Percentiles rank a stretch among this genome's conserved stretches.
Evolutionary conservation across 768 basidiomycete genomes (phyloP).

Genomic region (Pleurotus cornucopiae): DNA sequence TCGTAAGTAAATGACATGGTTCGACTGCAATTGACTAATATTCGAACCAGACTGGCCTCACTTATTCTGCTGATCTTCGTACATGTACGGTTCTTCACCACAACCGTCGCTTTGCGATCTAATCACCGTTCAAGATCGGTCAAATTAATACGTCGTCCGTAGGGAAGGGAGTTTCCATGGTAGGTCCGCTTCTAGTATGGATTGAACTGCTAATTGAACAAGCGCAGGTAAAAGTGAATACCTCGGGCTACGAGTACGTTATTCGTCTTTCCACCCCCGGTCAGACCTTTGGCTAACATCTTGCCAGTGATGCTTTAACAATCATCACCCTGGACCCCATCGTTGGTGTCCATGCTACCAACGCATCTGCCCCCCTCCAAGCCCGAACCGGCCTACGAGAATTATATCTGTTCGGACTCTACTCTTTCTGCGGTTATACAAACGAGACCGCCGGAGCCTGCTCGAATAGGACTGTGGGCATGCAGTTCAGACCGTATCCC

Average conservation of each 20-base stretch:
- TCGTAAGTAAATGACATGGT: constrained; percentile 45
- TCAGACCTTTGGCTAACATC: constrained; percentile 3
- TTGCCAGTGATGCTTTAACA: constrained; percentile 45
- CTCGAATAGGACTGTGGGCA: constrained; percentile 54
- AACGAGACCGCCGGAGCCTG: constrained; percentile 64
- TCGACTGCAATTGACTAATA: constrained; percentile 18
- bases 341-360: constrained; percentile 59
- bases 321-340: constrained; percentile 54
- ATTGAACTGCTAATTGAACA: not conserved
- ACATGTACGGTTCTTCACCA: constrained; percentile 50
- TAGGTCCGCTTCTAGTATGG: constrained; percentile 24
- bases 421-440: constrained; percentile 74
- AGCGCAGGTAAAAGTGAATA: constrained; percentile 60
- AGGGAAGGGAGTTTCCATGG: constrained; percentile 72
- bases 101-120: constrained; percentile 11
- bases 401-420: constrained; percentile 76
- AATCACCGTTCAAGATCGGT: constrained; percentile 51
- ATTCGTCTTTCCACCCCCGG: constrained; percentile 2
- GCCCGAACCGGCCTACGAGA: constrained; percentile 58
- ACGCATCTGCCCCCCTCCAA: constrained; percentile 59
- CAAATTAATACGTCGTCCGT: constrained; percentile 78
- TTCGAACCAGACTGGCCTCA: constrained; percentile 36
- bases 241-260: constrained; percentile 66
- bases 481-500: constrained; percentile 61
- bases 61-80: constrained; percentile 72